These are phyloP conservation scores for Plenodomus biglobosus DNA, from an alignment of 2,329 filamentous ascomycete genomes.

Conservation along the genomic window DNA sequence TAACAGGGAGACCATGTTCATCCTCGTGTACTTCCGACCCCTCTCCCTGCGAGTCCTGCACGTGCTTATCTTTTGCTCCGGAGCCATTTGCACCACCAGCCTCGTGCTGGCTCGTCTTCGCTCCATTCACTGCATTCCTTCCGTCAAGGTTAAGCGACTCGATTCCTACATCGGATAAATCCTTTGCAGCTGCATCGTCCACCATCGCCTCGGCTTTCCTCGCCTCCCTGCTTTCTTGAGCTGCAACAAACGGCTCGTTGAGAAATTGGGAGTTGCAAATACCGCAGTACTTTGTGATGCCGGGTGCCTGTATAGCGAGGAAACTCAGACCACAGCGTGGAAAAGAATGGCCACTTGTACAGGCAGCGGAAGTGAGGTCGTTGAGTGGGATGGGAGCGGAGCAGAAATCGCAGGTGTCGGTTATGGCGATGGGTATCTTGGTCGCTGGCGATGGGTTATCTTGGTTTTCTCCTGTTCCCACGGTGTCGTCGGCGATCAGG, in stretches of 20 bases:
- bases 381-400: conserved; percentile 51
- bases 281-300: conserved; percentile 56
- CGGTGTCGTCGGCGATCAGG: conserved; percentile 7
- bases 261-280: conserved; percentile 55
- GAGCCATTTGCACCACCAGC: no score
- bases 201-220: not conserved
- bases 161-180: not conserved
- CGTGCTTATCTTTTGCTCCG: not conserved
- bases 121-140: no score
- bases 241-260: conserved; percentile 45
- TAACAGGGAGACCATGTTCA: conserved; percentile 10
- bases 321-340: conserved; percentile 59
- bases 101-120: no score
- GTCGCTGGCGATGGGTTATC: not conserved
- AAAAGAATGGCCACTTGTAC: conserved; percentile 56
- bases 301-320: conserved; percentile 57
- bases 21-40: not conserved
- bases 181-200: conserved; percentile 3
- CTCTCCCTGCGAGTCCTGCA: not conserved
- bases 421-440: not conserved
- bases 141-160: no score
- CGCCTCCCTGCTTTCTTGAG: conserved; percentile 31
- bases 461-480: not conserved
- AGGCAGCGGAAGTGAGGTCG: conserved; percentile 51
- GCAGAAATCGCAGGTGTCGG: conserved; percentile 58